A percentile compares a stretch with the other conserved stretches of the same genome.
Conservation (phyloP, 2,329 filamentous ascomycete species). For the Paraconiothyrium brasiliense region DNA sequence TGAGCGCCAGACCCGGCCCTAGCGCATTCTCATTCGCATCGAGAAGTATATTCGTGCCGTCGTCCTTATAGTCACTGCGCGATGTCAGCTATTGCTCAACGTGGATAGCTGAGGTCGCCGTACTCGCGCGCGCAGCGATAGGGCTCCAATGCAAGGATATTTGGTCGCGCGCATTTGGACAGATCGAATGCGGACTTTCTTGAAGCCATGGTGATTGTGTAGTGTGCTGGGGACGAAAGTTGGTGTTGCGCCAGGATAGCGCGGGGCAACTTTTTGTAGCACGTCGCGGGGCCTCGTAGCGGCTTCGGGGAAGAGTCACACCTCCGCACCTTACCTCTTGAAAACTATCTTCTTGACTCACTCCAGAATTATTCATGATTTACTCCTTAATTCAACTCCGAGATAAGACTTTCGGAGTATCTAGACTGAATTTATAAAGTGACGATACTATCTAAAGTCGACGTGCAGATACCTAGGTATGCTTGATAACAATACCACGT, state of each 20-base stretch:
- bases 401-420: background rate
- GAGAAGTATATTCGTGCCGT: constrained; percentile 93
- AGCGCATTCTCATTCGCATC: constrained; percentile 99
- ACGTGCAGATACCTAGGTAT: too few relatives aligned
- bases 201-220: constrained; percentile 33
- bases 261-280: constrained; percentile 42
- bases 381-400: background rate
- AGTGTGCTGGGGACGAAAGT: constrained; percentile 1
- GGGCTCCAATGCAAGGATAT: constrained; percentile 63
- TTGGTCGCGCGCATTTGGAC: constrained; percentile 60
- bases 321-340: constrained; percentile 6
- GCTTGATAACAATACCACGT: background rate
- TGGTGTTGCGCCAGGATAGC: constrained; percentile 7
- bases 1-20: constrained; percentile 76
- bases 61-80: constrained; percentile 94
- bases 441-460: background rate
- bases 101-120: constrained; percentile 36
- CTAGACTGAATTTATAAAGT: background rate
- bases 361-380: background rate
- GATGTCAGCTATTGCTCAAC: constrained; percentile 25
- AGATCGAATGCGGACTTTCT: constrained; percentile 56
- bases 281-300: constrained; percentile 29
- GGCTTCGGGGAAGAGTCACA: constrained; percentile 20
- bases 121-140: constrained; percentile 65
- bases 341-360: constrained; percentile 11